phyloP scores from a whole-genome alignment of 192 early-diverging fungal species.

The Mortierella claussenii region DNA sequence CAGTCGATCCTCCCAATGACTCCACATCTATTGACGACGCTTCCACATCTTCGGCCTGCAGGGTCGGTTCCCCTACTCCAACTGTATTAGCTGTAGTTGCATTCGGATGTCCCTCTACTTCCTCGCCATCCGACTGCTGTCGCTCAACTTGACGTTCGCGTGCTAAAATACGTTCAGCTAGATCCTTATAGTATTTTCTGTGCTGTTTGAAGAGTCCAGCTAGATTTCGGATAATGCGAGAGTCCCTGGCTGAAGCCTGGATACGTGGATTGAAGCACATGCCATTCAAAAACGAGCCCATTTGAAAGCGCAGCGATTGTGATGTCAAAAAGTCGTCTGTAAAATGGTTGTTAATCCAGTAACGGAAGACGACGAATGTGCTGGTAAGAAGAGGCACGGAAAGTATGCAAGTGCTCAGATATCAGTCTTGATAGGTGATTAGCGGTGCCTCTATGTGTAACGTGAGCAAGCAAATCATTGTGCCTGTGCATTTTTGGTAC shows the following conservation, averaged over 20 bases:
- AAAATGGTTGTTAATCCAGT: slow-evolving; percentile 67
- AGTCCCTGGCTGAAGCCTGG: slow-evolving; percentile 52
- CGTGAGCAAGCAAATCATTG: too few relatives aligned
- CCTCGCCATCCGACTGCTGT: too few relatives aligned
- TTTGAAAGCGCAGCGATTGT: slow-evolving; percentile 59
- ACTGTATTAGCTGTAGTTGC: too few relatives aligned
- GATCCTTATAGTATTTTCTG: slow-evolving; percentile 26
- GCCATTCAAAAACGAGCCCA: slow-evolving; percentile 57
- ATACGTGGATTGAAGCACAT: slow-evolving; percentile 53
- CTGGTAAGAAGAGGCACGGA: slow-evolving; percentile 9
- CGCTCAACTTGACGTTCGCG: too few relatives aligned
- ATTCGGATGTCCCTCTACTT: too few relatives aligned
- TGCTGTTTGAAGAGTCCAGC: slow-evolving; percentile 58
- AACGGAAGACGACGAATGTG: slow-evolving; percentile 63
- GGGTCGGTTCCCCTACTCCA: too few relatives aligned
- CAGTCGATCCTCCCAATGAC: not conserved
- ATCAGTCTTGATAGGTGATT: too few relatives aligned
- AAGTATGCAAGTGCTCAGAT: too few relatives aligned
- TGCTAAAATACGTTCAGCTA: slow-evolving; percentile 34
- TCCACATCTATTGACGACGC: too few relatives aligned
- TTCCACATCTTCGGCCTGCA: too few relatives aligned
- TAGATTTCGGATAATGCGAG: slow-evolving; percentile 58
- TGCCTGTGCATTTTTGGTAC: not conserved
- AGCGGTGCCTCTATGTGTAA: too few relatives aligned
- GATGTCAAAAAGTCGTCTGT: slow-evolving; percentile 59